phyloP scores from a whole-genome alignment of 2,329 filamentous ascomycete species.

The Monilinia aucupariae region DNA sequence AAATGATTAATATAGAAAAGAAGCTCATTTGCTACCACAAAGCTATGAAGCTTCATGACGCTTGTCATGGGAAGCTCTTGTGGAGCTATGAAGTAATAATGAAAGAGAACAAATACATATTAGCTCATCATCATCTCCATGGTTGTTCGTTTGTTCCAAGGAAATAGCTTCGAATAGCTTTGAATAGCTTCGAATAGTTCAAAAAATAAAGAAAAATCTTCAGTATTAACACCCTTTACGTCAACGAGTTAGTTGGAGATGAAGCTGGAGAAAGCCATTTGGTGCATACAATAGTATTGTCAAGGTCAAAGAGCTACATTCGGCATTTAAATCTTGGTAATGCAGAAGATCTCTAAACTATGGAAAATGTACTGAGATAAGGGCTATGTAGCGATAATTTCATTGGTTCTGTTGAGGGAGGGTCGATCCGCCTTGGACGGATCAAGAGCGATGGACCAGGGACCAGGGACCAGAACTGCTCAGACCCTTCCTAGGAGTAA shows the following conservation, averaged over 20 bases:
- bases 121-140: background rate
- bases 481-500: background rate
- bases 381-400: background rate
- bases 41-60: conserved; percentile 8
- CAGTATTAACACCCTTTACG: background rate
- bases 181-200: background rate
- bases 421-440: background rate
- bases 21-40: background rate
- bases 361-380: background rate
- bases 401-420: background rate
- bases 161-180: background rate
- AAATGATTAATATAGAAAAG: conserved; percentile 3
- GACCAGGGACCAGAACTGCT: background rate
- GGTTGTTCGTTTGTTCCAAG: background rate
- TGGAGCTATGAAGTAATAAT: conserved; percentile 15
- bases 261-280: background rate
- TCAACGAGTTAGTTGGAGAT: background rate
- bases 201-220: background rate
- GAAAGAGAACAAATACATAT: background rate
- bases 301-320: background rate
- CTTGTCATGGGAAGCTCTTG: background rate
- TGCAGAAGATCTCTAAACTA: background rate
- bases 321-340: conserved; percentile 1
- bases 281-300: background rate
- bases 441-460: background rate